Conservation (phyloP, 495 filamentous ascomycete genomes). For the Terfezia boudieri region DNA sequence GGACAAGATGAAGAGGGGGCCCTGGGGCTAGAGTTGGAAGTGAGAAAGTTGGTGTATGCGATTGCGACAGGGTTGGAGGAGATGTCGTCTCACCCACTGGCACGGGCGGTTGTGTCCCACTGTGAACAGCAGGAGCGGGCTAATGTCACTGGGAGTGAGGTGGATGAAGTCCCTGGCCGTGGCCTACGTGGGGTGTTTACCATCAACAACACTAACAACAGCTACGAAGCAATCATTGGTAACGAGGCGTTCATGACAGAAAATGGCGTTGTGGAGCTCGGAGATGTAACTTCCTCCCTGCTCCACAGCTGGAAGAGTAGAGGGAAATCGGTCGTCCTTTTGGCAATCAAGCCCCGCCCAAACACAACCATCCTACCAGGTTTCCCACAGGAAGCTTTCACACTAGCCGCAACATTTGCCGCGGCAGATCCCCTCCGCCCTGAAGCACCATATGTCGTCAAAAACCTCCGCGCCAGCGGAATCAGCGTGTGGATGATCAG, state of each 20-base stretch:
- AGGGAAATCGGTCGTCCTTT: constrained; percentile 52
- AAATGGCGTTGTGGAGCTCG: constrained; percentile 17
- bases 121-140: constrained; percentile 27
- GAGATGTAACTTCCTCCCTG: constrained; percentile 19
- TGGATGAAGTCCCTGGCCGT: constrained; percentile 59
- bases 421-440: constrained; percentile 57
- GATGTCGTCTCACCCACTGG: constrained; percentile 70
- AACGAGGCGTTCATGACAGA: constrained; percentile 55
- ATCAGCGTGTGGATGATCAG: constrained; percentile 80
- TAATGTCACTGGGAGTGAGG: constrained; percentile 23
- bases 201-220: constrained; percentile 6
- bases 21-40: background rate
- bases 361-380: constrained; percentile 4
- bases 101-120: constrained; percentile 52
- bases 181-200: constrained; percentile 52
- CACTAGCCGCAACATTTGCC: constrained; percentile 30
- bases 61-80: constrained; percentile 50
- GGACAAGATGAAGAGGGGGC: constrained; percentile 2
- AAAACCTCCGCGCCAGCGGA: constrained; percentile 38
- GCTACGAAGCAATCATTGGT: constrained; percentile 52
- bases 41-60: constrained; percentile 19
- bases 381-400: constrained; percentile 4
- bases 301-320: constrained; percentile 45
- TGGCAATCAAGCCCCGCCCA: constrained; percentile 27
- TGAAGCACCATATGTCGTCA: constrained; percentile 44